Conservation (phyloP, 176 grass and related monocot genomes). For the Aegilops sharonensis region DNA sequence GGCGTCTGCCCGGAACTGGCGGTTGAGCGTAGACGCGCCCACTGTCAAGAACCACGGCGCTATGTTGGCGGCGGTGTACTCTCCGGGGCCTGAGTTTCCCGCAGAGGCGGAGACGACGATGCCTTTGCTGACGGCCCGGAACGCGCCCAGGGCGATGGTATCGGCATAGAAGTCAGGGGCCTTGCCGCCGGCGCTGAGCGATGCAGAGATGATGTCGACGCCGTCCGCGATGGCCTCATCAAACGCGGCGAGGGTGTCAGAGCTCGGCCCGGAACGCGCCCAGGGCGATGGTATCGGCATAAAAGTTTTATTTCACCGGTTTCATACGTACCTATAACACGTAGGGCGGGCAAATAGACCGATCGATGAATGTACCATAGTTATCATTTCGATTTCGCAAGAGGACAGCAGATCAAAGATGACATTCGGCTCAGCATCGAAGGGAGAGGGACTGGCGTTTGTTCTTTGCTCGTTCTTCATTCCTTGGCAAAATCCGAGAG, state of each 20-base stretch:
- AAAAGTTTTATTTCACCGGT: too few relatives aligned
- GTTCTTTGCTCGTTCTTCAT: too few relatives aligned
- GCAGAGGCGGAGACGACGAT: conserved; percentile 17
- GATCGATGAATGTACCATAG: too few relatives aligned
- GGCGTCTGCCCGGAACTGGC: conserved; percentile 5
- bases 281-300: too few relatives aligned
- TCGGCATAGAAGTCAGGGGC: not conserved
- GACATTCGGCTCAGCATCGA: too few relatives aligned
- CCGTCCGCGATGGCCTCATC: conserved; percentile 33
- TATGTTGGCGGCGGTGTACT: conserved; percentile 20
- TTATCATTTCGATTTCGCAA: too few relatives aligned
- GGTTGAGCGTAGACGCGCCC: conserved; percentile 21
- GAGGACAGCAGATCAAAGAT: too few relatives aligned
- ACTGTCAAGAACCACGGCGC: conserved; percentile 47
- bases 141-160: conserved; percentile 34
- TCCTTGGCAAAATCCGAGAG: too few relatives aligned
- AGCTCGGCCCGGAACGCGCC: not conserved
- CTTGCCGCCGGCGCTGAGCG: not conserved
- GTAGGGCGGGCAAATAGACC: too few relatives aligned
- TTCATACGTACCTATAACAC: too few relatives aligned
- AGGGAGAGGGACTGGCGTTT: too few relatives aligned
- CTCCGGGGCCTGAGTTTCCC: conserved; percentile 29
- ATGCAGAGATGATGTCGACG: conserved; percentile 6
- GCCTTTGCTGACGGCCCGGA: conserved; percentile 18
- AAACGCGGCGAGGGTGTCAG: conserved; percentile 4